Base-by-base conservation (phyloP, 495 filamentous ascomycete species). In the Xylaria venustula region DNA sequence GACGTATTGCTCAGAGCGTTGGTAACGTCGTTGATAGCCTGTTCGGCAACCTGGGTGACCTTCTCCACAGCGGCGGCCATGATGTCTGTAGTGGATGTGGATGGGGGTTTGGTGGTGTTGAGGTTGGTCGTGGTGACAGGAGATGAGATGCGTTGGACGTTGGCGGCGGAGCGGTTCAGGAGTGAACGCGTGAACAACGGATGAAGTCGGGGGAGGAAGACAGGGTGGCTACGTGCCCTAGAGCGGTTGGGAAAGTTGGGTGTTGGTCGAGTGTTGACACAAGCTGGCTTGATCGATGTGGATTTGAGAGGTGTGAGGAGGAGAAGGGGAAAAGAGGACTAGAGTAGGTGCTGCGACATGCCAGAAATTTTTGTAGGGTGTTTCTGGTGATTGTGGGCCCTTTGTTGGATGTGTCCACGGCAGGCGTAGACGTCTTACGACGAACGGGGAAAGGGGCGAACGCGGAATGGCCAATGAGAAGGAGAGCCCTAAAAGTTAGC, bases 171-270 rank as follows among this genome's bases (percentile, higher is more conserved):
- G 64, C 46, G 59, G 64, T 69, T 71, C 67, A 73, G 64, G 61
- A 66, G 70, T 81, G 75, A 77, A 81, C 80, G 83, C 78, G 83
- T 79, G 81, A 76, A 71, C 66, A 78, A 75, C 65, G 71, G 26
- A 69, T 76, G 77, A 74, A 67, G 72, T 71, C 77, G 78, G 81
- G 81, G 81, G 82, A 79, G 77, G 76, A 63, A 81, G 58, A 82
- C 82, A 92, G 90, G 90, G 90, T 91, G 89, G 90, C 89, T 93
- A 82, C 73, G 89, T 89, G 90, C 90, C 90, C 89, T 91, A 93
- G 89, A 90, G 79, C 79, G 64, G 71, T 79, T 69, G 50, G 68
- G 57, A 68, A 67, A 69, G 63, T 64, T 65, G 68, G 62, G 61
- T 65, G 71, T 70, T 67, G 70, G 68, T 68, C 67, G 64, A 68